These are phyloP conservation scores for Hanseniaspora lachancei DNA, from an alignment of 805 yeast species.

Conservation along the genomic window DNA sequence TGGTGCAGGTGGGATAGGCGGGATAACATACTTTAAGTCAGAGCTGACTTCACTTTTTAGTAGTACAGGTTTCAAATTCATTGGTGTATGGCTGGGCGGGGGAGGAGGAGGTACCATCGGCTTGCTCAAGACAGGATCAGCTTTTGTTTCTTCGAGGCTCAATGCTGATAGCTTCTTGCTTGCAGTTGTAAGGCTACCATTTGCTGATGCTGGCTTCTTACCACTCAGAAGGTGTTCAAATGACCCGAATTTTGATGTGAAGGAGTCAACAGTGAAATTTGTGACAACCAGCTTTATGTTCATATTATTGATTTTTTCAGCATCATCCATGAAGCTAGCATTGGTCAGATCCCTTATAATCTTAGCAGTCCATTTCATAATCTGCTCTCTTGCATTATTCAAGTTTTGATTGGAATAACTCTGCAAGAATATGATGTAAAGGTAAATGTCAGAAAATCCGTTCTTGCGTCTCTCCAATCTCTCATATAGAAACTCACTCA, in stretches of 20 bases:
- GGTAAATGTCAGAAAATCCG: slow-evolving; percentile 9
- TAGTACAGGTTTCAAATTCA: slow-evolving; percentile 4
- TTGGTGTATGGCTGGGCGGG: neutral
- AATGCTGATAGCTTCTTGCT: slow-evolving; percentile 4
- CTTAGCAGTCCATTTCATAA: neutral
- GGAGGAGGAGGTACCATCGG: slow-evolving; percentile 9
- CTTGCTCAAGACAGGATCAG: neutral
- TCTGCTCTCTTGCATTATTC: neutral
- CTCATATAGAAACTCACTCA: slow-evolving; percentile 2
- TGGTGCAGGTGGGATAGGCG: slow-evolving; percentile 11
- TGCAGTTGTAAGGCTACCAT: slow-evolving; percentile 1
- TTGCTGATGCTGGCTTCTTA: neutral
- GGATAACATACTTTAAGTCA: slow-evolving; percentile 8
- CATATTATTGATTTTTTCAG: neutral
- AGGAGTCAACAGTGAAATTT: slow-evolving; percentile 1
- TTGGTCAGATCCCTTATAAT: neutral
- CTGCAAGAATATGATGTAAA: slow-evolving; percentile 4
- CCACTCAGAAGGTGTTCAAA: neutral
- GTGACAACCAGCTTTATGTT: slow-evolving; percentile 5
- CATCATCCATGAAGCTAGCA: neutral
- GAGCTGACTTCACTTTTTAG: slow-evolving; percentile 1
- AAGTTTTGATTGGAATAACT: slow-evolving; percentile 5
- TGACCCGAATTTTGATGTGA: slow-evolving; percentile 1
- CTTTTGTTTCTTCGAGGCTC: neutral
- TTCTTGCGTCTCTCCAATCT: slow-evolving; percentile 3